phyloP scores from a whole-genome alignment of 2,329 filamentous ascomycete genomes.

The Penicillium sp. region DNA sequence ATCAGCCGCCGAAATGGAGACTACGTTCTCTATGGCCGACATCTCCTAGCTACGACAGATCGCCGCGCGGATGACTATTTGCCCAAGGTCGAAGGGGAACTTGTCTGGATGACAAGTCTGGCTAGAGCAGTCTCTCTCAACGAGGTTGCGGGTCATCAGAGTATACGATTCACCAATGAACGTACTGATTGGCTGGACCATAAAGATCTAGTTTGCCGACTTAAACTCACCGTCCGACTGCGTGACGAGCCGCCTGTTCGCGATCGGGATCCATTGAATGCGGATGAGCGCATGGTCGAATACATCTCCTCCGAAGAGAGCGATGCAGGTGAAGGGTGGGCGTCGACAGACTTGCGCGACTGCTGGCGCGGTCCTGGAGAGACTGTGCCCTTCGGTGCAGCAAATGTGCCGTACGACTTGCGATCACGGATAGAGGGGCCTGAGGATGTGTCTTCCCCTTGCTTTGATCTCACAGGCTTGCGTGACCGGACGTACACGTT shows the following conservation, averaged over 20 bases:
- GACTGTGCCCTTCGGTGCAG: slow-evolving; percentile 32
- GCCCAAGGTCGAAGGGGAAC: slow-evolving; percentile 43
- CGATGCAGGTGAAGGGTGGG: slow-evolving; percentile 20
- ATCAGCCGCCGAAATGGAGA: slow-evolving; percentile 31
- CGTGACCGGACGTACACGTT: slow-evolving; percentile 56
- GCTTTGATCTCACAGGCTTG: slow-evolving; percentile 23
- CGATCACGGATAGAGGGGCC: background rate
- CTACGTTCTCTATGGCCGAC: slow-evolving; percentile 40
- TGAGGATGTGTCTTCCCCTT: background rate
- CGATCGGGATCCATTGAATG: background rate
- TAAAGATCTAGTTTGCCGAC: slow-evolving; percentile 33
- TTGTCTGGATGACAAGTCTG: slow-evolving; percentile 45
- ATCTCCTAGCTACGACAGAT: slow-evolving; percentile 33
- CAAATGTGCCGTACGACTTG: background rate
- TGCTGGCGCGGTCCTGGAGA: slow-evolving; percentile 33
- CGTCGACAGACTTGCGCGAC: slow-evolving; percentile 23
- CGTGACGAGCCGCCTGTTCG: background rate
- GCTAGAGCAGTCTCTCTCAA: slow-evolving; percentile 41
- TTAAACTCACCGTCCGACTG: slow-evolving; percentile 23
- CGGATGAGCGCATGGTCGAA: background rate
- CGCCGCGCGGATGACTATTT: slow-evolving; percentile 27
- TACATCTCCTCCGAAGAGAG: slow-evolving; percentile 32
- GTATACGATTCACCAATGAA: slow-evolving; percentile 57
- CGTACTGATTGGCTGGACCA: slow-evolving; percentile 24
- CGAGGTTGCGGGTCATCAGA: slow-evolving; percentile 42